phyloP scores from a whole-genome alignment of 2,329 filamentous ascomycete genomes.

The Clonostachys sp. region DNA sequence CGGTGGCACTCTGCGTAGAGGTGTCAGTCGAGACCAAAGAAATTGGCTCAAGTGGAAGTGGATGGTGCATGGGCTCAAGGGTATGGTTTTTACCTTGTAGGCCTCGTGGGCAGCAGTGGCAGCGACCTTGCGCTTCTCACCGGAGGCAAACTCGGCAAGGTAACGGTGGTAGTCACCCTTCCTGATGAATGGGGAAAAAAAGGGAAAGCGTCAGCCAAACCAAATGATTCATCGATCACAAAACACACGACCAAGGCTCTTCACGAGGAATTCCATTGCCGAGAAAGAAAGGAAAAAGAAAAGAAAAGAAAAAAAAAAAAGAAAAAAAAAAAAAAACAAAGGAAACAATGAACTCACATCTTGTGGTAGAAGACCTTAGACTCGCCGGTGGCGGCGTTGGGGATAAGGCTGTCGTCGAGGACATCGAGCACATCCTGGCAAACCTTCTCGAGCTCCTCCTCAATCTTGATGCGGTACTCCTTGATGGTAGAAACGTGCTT shows the following conservation, averaged over 20 bases:
- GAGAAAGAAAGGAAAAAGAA: not conserved
- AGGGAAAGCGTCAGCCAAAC: no score
- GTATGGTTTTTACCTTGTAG: conserved; percentile 73
- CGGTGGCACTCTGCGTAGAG: conserved; percentile 75
- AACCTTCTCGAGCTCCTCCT: conserved; percentile 94
- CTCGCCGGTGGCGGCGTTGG: conserved; percentile 93
- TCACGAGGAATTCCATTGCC: not conserved
- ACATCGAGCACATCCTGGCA: conserved; percentile 98
- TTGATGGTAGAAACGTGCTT: conserved; percentile 93
- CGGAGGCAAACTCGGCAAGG: conserved; percentile 87
- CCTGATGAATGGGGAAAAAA: conserved; percentile 40
- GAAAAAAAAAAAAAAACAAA: not conserved
- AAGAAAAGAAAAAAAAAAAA: not conserved
- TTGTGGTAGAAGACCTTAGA: conserved; percentile 99
- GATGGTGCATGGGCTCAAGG: not conserved
- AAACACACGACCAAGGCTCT: not conserved
- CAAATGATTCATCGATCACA: not conserved
- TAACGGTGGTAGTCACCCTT: conserved; percentile 98
- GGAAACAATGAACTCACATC: conserved; percentile 58
- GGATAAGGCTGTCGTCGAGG: conserved; percentile 87
- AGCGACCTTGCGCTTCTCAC: conserved; percentile 86
- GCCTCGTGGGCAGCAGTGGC: conserved; percentile 87
- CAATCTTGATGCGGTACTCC: conserved; percentile 98
- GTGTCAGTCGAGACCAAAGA: no score
- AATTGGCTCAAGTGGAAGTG: not conserved